Conservation (phyloP, 345 rosid species). For the Ceriops zippeliana region DNA sequence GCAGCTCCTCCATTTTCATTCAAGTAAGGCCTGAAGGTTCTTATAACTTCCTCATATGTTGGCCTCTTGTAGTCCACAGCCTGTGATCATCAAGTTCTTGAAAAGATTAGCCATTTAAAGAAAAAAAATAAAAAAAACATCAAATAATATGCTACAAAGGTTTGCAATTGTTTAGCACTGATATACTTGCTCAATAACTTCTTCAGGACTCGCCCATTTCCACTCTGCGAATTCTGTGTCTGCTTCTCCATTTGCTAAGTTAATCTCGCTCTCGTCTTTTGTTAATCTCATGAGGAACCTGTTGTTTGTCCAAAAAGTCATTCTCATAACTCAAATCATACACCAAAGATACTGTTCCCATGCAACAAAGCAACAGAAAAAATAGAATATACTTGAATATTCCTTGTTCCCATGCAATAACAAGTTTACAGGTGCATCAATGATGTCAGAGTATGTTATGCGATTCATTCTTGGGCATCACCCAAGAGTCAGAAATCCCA, state of each 20-base stretch:
- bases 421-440: too few relatives aligned
- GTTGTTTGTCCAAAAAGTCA: conserved; percentile 12
- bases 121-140: not conserved
- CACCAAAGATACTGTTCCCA: not conserved
- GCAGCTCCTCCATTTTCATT: conserved; percentile 52
- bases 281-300: conserved; percentile 89
- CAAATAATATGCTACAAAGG: not conserved
- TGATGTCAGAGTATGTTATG: too few relatives aligned
- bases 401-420: too few relatives aligned
- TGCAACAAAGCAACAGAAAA: not conserved
- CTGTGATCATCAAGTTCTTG: conserved; percentile 28
- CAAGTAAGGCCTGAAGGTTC: conserved; percentile 66
- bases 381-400: not conserved
- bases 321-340: not conserved
- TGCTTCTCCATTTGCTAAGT: conserved; percentile 66
- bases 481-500: too few relatives aligned
- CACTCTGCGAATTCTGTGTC: conserved; percentile 93
- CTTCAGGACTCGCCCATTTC: conserved; percentile 88
- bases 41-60: conserved; percentile 83
- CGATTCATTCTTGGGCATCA: too few relatives aligned
- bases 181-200: conserved; percentile 74
- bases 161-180: not conserved
- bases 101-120: not conserved
- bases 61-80: conserved; percentile 99
- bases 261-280: conserved; percentile 72